phyloP scores from a whole-genome alignment of 495 filamentous ascomycete species.

The Aspergillus biplanus region DNA sequence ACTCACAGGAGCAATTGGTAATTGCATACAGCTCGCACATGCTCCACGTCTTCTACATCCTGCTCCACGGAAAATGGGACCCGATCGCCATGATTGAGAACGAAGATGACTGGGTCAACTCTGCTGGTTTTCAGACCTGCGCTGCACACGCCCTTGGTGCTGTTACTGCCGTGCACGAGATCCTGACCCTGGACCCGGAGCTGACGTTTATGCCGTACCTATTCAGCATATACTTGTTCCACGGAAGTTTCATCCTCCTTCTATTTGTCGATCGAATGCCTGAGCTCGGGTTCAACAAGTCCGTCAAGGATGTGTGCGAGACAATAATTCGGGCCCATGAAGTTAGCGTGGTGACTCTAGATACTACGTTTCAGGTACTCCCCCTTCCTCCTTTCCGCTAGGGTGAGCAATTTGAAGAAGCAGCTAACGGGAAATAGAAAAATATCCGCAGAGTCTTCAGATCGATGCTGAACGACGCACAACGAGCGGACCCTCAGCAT shows the following conservation, averaged over 20 bases:
- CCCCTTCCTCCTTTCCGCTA: too few species aligned
- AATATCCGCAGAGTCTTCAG: conserved; percentile 19
- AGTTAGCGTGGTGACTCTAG: conserved; percentile 16
- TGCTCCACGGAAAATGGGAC: conserved; percentile 17
- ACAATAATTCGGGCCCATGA: conserved; percentile 19
- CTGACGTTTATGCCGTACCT: conserved; percentile 18
- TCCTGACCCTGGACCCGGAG: conserved; percentile 16
- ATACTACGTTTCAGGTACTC: conserved; percentile 20
- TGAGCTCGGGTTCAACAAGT: conserved; percentile 20
- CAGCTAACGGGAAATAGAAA: conserved; percentile 7
- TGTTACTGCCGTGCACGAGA: conserved; percentile 11
- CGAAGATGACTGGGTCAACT: conserved; percentile 19
- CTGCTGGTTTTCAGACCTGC: conserved; percentile 14
- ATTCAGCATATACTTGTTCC: conserved; percentile 16
- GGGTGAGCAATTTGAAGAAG: not conserved
- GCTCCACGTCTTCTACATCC: conserved; percentile 19
- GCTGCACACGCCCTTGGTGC: conserved; percentile 15
- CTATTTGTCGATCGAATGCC: conserved; percentile 17
- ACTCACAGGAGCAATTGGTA: conserved; percentile 7
- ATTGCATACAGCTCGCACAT: conserved; percentile 19
- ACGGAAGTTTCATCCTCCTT: conserved; percentile 17
- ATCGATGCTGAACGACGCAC: conserved; percentile 19
- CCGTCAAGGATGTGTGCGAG: conserved; percentile 17
- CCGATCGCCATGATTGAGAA: conserved; percentile 19
- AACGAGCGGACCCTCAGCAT: conserved; percentile 10